These are phyloP conservation scores for Fraxinus floribunda DNA, from an alignment of 305 asterid species.

Conservation along the genomic window DNA sequence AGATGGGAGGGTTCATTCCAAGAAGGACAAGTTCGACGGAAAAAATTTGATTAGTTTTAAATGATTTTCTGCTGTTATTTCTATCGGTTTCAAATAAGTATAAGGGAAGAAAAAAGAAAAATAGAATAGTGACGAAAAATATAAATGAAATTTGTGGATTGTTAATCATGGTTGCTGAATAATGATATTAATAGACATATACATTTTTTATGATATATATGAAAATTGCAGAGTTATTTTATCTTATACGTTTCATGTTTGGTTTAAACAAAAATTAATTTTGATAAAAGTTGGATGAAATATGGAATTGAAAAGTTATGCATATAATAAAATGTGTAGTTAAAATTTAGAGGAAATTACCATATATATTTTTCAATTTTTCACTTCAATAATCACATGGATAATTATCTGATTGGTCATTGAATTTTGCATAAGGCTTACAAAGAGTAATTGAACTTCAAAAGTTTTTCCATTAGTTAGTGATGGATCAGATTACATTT, in stretches of 20 bases:
- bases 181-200: constrained; percentile 13
- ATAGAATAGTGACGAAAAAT: not conserved
- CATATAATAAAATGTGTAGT: too few relatives aligned
- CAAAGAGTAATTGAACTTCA: too few relatives aligned
- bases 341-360: too few relatives aligned
- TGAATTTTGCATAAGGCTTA: too few relatives aligned
- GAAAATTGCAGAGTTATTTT: not conserved
- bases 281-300: too few relatives aligned
- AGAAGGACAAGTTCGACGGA: constrained; percentile 17
- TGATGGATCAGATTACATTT: too few relatives aligned
- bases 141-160: constrained; percentile 4
- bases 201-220: not conserved
- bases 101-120: not conserved
- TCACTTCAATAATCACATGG: too few relatives aligned
- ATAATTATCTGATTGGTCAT: too few relatives aligned
- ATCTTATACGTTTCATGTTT: not conserved
- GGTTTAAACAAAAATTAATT: too few relatives aligned
- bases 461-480: too few relatives aligned
- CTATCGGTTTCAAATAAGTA: not conserved
- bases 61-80: not conserved
- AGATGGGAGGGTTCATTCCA: constrained; percentile 55
- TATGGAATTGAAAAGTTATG: too few relatives aligned
- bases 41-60: not conserved
- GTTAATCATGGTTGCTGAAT: constrained; percentile 5
- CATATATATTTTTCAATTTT: too few relatives aligned